Percentiles rank a stretch among this genome's conserved stretches.
Conservation (phyloP, 2,329 filamentous ascomycete genomes). For the Neonectria sp. region DNA sequence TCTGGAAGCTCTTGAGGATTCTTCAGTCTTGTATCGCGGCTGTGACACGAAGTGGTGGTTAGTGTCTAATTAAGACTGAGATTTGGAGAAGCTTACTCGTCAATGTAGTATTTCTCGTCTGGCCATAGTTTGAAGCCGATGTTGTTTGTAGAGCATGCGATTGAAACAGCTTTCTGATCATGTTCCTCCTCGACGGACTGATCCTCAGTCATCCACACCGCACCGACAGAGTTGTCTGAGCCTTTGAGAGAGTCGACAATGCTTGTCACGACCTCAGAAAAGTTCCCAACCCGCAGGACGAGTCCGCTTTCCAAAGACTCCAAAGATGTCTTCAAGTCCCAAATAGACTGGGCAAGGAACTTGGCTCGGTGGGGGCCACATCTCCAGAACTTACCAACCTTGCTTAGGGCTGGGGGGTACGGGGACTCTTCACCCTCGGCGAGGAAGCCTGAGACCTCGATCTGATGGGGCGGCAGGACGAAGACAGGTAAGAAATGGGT, state of each 20-base stretch:
- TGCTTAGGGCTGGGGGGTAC: slow-evolving; percentile 77
- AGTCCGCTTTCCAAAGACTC: slow-evolving; percentile 73
- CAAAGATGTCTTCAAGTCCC: slow-evolving; percentile 77
- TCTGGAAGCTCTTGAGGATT: slow-evolving; percentile 76
- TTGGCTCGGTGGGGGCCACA: slow-evolving; percentile 80
- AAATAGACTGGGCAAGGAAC: slow-evolving; percentile 81
- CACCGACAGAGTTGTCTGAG: slow-evolving; percentile 65
- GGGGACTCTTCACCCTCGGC: slow-evolving; percentile 68
- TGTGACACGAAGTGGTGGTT: slow-evolving; percentile 50
- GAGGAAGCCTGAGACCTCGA: slow-evolving; percentile 84
- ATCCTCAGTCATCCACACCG: slow-evolving; percentile 82
- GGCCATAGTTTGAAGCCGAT: slow-evolving; percentile 76
- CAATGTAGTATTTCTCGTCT: slow-evolving; percentile 85
- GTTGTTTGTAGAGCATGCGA: slow-evolving; percentile 65
- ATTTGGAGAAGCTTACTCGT: slow-evolving; percentile 73
- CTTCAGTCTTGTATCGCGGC: slow-evolving; percentile 75
- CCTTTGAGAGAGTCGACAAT: slow-evolving; percentile 66
- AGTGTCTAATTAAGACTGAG: slow-evolving; percentile 21
- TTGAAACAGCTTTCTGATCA: slow-evolving; percentile 72
- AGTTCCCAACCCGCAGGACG: slow-evolving; percentile 73
- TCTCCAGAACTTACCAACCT: slow-evolving; percentile 78
- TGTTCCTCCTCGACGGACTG: slow-evolving; percentile 77
- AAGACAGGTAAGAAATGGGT: slow-evolving; percentile 82
- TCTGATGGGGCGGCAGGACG: slow-evolving; percentile 77
- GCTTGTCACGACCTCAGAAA: slow-evolving; percentile 71